A percentile compares a stretch with the other conserved stretches of the same genome.
Evolutionary conservation across 345 rosid species (phyloP).

Genomic region (Aurinia saxatilis): DNA sequence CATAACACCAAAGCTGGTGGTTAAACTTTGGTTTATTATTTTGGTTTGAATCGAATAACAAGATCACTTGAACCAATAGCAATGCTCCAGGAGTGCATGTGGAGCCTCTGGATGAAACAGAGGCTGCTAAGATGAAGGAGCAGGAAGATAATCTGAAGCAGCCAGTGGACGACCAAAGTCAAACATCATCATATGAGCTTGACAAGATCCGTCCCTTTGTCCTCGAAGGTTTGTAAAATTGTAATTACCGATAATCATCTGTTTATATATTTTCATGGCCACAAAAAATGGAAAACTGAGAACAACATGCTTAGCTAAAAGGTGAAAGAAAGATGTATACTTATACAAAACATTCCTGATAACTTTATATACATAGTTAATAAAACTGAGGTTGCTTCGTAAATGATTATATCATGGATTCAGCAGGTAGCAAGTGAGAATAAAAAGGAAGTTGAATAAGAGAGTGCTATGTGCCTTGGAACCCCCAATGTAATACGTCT

Average conservation of each 20-base stretch:
- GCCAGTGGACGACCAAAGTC: constrained; percentile 33
- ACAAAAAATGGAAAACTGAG: no score
- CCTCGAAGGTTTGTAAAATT: constrained; percentile 91
- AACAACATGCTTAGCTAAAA: neutral
- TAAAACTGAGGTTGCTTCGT: neutral
- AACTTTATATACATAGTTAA: constrained; percentile 1
- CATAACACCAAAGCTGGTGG: no score
- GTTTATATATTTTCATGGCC: neutral
- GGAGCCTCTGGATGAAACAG: constrained; percentile 30
- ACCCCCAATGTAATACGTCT: constrained; percentile 21
- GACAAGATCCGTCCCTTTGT: constrained; percentile 55
- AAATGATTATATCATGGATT: neutral
- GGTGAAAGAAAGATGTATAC: constrained; percentile 11
- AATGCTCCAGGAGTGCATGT: constrained; percentile 33
- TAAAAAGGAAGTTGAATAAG: constrained; percentile 18
- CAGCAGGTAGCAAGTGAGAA: constrained; percentile 24
- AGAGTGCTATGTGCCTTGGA: neutral
- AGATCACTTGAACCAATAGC: no score
- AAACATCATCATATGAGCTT: constrained; percentile 12
- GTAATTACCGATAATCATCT: neutral
- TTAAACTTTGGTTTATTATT: no score
- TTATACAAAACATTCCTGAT: no score
- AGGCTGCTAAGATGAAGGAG: constrained; percentile 21
- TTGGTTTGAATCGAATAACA: no score
- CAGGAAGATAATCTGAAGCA: constrained; percentile 29